Evolutionary conservation across 495 filamentous ascomycete species (phyloP), one percentile per base, ranked within the genome.

Genomic region (Daldinia bambusicola): DNA sequence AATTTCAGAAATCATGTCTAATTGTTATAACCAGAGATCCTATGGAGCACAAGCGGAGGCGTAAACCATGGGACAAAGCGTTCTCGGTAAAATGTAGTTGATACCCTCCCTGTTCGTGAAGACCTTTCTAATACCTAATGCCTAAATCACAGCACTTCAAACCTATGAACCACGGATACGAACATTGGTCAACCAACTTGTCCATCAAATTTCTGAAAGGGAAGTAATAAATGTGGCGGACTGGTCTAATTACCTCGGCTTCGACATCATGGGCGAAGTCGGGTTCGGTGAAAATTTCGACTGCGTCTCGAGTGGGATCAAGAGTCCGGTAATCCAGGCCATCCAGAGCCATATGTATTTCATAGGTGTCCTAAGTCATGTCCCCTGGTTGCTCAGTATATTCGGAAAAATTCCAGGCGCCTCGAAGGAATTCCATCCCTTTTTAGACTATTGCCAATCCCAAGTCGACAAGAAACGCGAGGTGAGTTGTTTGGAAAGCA

Each of bases 331-430:
- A 1, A 70, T 83, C 18, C 72, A 66, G 10, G 62, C 67, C 2
- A 45, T 84, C 12, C 74, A 77, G 20, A 53, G 69, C 0, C 76
- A 78, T 34, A 78, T 84, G 76, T 59, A 69, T 9, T 61, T 72
- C 2, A 22, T 84, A 31, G 77, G 79, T 2, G 55, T 77, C 2
- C 52, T 80, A 8, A 75, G 67, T 8, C 75, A 79, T 50, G 30
- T 80, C 3, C 72, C 79, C 0, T 84, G 83, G 83, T 14, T 84
- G 7, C 66, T 80, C 9, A 68, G 66, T 20, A 57, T 75, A 10
- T 13, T 69, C 1, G 13, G 22, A 1, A 60, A 58, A 18, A 20
- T 77, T 13, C 75, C 72, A 2, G 41, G 30, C 5, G 55, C 38
- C 13, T 48, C 51, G 13, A 52, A 41, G 2, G 45, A 13, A 18